Percentiles rank a stretch among this genome's conserved stretches.
Conservation (phyloP, 371 early-diverging fungal genomes). For the Mucor indicus region DNA sequence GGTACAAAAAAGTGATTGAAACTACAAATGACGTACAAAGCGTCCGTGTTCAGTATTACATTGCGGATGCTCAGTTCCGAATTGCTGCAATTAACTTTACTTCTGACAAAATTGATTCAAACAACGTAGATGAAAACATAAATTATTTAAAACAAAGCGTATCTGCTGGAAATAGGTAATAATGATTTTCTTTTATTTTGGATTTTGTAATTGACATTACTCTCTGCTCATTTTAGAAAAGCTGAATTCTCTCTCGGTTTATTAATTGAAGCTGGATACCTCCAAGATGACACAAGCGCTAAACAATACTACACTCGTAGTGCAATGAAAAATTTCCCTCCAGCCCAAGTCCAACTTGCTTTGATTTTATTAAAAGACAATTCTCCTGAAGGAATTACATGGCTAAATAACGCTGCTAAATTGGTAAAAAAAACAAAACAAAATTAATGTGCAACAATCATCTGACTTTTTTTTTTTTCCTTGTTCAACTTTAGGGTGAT, state of each 20-base stretch:
- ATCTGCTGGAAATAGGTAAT: constrained; percentile 20
- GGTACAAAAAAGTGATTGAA: constrained; percentile 59
- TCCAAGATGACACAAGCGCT: constrained; percentile 20
- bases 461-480: constrained; percentile 6
- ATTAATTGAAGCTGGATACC: constrained; percentile 19
- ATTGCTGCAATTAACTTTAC: constrained; percentile 31
- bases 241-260: constrained; percentile 14
- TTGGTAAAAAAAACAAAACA: constrained; percentile 22
- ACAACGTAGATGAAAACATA: constrained; percentile 53
- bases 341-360: constrained; percentile 40
- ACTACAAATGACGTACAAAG: constrained; percentile 13
- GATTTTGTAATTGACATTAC: neutral
- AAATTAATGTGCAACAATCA: neutral
- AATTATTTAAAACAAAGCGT: constrained; percentile 15
- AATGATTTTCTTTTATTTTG: neutral
- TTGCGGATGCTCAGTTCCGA: constrained; percentile 57
- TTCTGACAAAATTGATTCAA: constrained; percentile 23
- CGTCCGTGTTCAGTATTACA: constrained; percentile 1
- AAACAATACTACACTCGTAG: constrained; percentile 31
- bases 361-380: constrained; percentile 23
- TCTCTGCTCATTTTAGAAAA: constrained; percentile 9
- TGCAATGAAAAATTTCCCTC: constrained; percentile 37
- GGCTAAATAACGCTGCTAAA: constrained; percentile 36
- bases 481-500: constrained; percentile 24
- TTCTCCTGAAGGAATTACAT: constrained; percentile 28